Conservation (phyloP, 2,329 filamentous ascomycete genomes). For the Talaromyces sp. region DNA sequence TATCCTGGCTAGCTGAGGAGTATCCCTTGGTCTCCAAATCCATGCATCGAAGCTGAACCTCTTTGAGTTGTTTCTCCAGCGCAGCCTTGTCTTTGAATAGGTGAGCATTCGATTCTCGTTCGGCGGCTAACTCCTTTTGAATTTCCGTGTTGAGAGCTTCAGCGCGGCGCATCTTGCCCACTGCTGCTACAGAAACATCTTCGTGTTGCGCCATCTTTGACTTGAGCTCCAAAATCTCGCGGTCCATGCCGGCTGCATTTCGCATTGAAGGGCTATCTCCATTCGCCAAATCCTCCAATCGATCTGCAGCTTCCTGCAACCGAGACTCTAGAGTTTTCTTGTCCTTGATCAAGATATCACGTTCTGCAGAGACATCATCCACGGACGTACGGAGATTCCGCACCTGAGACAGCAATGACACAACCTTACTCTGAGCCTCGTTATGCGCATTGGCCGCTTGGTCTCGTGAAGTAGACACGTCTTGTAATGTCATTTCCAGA, state of each 20-base stretch:
- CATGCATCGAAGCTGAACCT: conserved; percentile 82
- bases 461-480: conserved; percentile 85
- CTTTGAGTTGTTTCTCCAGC: conserved; percentile 84
- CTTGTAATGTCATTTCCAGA: conserved; percentile 81
- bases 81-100: conserved; percentile 86
- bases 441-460: conserved; percentile 92
- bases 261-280: conserved; percentile 84
- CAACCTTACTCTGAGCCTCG: conserved; percentile 89
- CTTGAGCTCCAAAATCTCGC: conserved; percentile 84
- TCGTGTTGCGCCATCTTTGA: conserved; percentile 85
- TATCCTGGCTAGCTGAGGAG: conserved; percentile 88
- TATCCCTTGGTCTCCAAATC: conserved; percentile 97
- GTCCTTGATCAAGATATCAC: conserved; percentile 78
- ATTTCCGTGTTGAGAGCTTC: conserved; percentile 83
- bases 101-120: conserved; percentile 75
- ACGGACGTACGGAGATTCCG: conserved; percentile 75
- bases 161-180: conserved; percentile 95
- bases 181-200: conserved; percentile 82
- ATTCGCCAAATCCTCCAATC: conserved; percentile 80
- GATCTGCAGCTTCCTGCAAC: conserved; percentile 79
- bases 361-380: conserved; percentile 80
- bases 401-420: conserved; percentile 84
- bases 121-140: conserved; percentile 84
- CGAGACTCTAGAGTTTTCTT: conserved; percentile 85
- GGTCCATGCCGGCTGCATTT: conserved; percentile 83